Evolutionary conservation across 495 filamentous ascomycete species (phyloP).

Genomic region (Sphaerosporella brunnea): DNA sequence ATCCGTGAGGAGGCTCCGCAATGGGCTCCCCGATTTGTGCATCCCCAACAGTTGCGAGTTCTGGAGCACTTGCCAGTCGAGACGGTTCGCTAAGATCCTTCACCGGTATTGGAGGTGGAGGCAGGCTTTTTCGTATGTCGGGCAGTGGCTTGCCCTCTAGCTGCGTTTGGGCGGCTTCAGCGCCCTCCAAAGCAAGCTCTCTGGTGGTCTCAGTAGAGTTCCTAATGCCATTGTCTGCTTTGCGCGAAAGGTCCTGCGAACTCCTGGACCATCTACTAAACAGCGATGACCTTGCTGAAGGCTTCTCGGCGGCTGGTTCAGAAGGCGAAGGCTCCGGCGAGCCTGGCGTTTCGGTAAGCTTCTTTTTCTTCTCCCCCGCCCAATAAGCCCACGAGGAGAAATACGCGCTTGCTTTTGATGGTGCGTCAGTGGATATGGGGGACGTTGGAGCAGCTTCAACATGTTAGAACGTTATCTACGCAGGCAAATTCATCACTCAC

Average conservation of each 20-base stretch:
- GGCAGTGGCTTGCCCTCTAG: slow-evolving; percentile 8
- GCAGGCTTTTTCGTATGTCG: slow-evolving; percentile 3
- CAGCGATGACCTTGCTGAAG: slow-evolving; percentile 1
- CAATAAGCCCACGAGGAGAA: slow-evolving; percentile 88
- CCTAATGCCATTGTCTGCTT: neutral
- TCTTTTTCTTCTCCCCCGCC: slow-evolving; percentile 63
- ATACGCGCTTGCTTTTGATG: slow-evolving; percentile 63
- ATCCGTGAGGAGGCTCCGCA: neutral
- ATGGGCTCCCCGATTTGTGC: neutral
- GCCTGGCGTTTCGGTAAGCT: slow-evolving; percentile 34
- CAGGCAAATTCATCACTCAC: too few relatives aligned
- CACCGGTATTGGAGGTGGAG: slow-evolving; percentile 12
- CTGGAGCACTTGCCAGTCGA: too few relatives aligned
- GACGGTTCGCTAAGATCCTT: slow-evolving; percentile 3
- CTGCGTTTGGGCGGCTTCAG: neutral
- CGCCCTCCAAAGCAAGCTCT: neutral
- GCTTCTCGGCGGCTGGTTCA: slow-evolving; percentile 4
- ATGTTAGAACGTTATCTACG: neutral
- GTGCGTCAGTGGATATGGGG: slow-evolving; percentile 26
- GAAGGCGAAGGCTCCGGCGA: slow-evolving; percentile 9
- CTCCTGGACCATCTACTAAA: slow-evolving; percentile 5
- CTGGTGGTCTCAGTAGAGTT: slow-evolving; percentile 1
- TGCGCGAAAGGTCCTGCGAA: neutral
- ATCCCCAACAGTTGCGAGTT: too few relatives aligned
- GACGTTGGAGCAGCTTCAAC: slow-evolving; percentile 2